Conservation (phyloP, 1,284 basidiomycete genomes). For the Apiotrichum laibachii region DNA sequence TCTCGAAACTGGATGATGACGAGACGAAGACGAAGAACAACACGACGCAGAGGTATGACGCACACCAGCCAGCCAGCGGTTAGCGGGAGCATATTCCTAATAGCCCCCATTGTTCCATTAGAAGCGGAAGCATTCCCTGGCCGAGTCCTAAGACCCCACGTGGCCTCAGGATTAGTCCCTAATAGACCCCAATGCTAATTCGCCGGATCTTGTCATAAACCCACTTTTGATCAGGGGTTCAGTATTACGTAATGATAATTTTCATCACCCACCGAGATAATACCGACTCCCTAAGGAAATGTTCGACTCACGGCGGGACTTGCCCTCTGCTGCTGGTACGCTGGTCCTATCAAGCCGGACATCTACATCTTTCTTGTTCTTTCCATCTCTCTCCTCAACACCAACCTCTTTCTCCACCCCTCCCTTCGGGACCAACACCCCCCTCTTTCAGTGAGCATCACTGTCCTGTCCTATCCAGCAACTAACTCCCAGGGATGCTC, state of each 20-base stretch:
- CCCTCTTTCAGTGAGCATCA: slow-evolving; percentile 6
- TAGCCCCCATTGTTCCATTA: too few species aligned
- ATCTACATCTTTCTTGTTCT: not conserved
- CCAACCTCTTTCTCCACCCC: not conserved
- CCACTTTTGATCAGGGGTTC: not conserved
- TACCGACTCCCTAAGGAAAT: too few species aligned
- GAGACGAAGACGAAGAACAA: too few species aligned
- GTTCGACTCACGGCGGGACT: not conserved
- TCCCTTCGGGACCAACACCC: not conserved
- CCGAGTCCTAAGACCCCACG: too few species aligned
- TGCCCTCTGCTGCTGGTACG: too few species aligned
- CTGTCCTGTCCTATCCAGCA: not conserved
- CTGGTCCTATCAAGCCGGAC: too few species aligned
- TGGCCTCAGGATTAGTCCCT: too few species aligned
- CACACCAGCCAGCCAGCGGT: not conserved
- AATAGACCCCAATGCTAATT: too few species aligned
- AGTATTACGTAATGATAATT: not conserved
- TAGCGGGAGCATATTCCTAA: slow-evolving; percentile 7
- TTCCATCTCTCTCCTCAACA: not conserved
- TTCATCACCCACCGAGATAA: too few species aligned
- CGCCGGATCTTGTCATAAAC: too few species aligned
- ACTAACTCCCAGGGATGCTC: slow-evolving; percentile 41
- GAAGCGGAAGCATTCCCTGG: too few species aligned
- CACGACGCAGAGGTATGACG: not conserved
- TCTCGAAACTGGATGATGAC: not conserved